Evolutionary conservation across 2,329 filamentous ascomycete species (phyloP), one percentile per base, ranked within the genome.

Genomic region (Botrytis medusae): DNA sequence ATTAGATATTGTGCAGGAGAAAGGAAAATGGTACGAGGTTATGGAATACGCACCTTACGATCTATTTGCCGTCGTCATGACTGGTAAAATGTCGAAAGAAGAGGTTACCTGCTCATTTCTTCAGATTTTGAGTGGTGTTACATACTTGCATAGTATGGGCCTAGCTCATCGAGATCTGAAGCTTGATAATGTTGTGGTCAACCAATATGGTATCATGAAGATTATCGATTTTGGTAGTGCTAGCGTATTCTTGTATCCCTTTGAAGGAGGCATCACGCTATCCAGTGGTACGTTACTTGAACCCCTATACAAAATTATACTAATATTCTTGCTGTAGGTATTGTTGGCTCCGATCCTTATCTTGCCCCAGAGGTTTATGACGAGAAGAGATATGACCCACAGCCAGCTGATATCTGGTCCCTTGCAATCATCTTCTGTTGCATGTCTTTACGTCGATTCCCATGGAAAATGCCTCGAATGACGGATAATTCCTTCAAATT

Each of bases 21-120:
- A 95, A 82, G 90, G 90, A 69, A 94, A 92, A 76, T 99, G 96
- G 94, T 99, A 94, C 80, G 95, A 98, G 80, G 96, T 99, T 60
- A 99, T 99, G 96, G 96, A 99, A 81, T 99, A 97, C 80, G 96
- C 95, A 18, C 96, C 96, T 0, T 99, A 87, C 80, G 96, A 99
- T 82, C 87, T 99, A 44, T 99, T 99, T 81, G 96, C 96, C 20
- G 97, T 97, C 76, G 96, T 99, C 77, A 99, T 99, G 96, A 98
- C 96, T 0, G 96, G 96, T 51, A 97, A 94, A 83, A 99, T 99
- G 96, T 89, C 90, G 59, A 90, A 94, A 74, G 92, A 97, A 78
- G 96, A 99, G 82, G 89, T 98, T 74, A 91, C 91, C 5, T 99
- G 96, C 83, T 92, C 91, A 74, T 98, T 97, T 79, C 85, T 98